Base-by-base conservation (phyloP, 805 yeast genomes). In the Blastobotrys americana region DNA sequence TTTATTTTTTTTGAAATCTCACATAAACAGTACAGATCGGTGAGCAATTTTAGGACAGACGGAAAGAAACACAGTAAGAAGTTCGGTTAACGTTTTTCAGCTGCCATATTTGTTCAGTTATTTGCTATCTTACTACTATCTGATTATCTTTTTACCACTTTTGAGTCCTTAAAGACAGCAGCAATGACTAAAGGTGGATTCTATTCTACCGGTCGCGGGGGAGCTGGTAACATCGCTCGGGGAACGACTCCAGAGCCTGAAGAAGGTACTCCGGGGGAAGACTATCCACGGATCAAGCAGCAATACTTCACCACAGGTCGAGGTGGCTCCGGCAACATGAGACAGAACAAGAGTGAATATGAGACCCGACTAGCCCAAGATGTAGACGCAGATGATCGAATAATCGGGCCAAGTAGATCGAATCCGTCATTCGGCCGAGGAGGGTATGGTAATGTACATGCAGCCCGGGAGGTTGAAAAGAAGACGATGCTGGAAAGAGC, bases 321-420 rank as follows among this genome's bases (percentile, higher is more conserved):
- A 52, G 90, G 90, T 4, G 90, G 90, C 4, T 79, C 76, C 41
- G 90, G 90, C 3, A 82, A 82, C 55, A 82, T 82, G 84, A 65
- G 78, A 44, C 71, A 68, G 49, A 82, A 81, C 60, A 70, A 70
- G 28, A 78, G 81, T 58, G 70, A 70, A 39, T 69, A 71, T 40
- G 55, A 75, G 40, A 72, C 85, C 3, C 68, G 88, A 48, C 72
- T 69, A 52, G 72, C 83, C 9, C 88, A 82, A 59, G 88, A 78
- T 54, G 85, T 79, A 4, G 85, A 79, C 35, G 64, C 61, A 2
- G 65, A 56, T 5, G 41, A 42, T 5, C 62, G 61, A 6, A 68
- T 64, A 33, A 68, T 67, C 10, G 66, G 72, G 6, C 67, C 76
- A 3, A 72, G 72, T 37, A 46, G 51, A 31, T 50, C 48, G n/a